Evolutionary conservation across 75 land plant species (phyloP).

Genomic region (Cunninghamia lanceolata): DNA sequence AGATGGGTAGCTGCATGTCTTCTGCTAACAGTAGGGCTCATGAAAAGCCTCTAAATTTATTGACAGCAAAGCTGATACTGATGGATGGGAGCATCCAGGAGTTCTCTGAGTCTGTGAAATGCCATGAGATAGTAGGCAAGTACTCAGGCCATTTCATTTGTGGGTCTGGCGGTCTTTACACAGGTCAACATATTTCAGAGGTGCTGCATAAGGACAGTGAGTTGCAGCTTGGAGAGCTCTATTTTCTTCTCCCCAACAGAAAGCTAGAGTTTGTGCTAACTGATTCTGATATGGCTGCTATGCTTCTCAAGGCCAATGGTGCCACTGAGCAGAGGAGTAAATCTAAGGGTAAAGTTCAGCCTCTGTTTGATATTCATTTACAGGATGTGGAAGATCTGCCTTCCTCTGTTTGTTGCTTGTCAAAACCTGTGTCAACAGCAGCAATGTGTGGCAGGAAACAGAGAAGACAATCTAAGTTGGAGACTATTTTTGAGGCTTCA

Average conservation of each 20-base stretch:
- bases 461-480: neutral
- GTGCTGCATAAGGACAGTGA: constrained; percentile 16
- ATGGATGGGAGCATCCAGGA: constrained; percentile 6
- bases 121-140: neutral
- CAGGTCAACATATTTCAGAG: constrained; percentile 29
- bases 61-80: neutral
- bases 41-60: neutral
- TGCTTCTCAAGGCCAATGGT: constrained; percentile 26
- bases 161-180: constrained; percentile 34
- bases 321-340: neutral
- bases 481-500: neutral
- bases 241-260: constrained; percentile 42
- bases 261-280: constrained; percentile 18
- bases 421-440: neutral
- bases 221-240: constrained; percentile 34
- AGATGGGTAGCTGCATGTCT: neutral
- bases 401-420: neutral
- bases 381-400: neutral
- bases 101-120: neutral
- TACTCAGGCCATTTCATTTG: constrained; percentile 28
- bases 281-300: constrained; percentile 36
- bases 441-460: neutral
- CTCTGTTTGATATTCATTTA: neutral
- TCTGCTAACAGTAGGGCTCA: neutral
- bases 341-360: neutral